Evolutionary conservation across 768 basidiomycete species (phyloP).

Genomic region (Gautieria morchelliformis): DNA sequence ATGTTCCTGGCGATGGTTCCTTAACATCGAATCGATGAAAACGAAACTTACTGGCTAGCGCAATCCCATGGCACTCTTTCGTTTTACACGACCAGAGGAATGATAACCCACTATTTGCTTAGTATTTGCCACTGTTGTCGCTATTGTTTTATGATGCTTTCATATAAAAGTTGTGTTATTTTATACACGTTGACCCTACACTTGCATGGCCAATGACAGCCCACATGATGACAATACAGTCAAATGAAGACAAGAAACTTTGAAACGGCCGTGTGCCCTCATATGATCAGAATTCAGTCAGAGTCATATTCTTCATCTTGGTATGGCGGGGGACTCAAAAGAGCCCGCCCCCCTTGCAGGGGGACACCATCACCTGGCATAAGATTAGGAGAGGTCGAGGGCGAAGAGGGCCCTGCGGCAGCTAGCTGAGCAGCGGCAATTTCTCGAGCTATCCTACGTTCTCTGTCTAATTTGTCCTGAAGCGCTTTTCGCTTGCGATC

Average conservation of each 20-base stretch:
- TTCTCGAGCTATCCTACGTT: constrained; percentile 34
- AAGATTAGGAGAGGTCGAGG: not conserved
- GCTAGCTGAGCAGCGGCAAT: constrained; percentile 11
- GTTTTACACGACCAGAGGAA: not conserved
- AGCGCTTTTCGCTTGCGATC: constrained; percentile 54
- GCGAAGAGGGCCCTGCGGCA: not conserved
- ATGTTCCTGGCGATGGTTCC: constrained; percentile 19
- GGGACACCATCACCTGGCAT: not conserved
- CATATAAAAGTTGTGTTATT: too few species aligned
- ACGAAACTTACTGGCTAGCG: constrained; percentile 15
- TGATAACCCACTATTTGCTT: too few species aligned
- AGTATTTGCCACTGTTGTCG: too few species aligned
- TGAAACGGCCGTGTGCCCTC: not conserved
- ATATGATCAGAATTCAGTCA: not conserved
- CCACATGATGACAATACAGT: not conserved
- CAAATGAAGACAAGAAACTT: not conserved
- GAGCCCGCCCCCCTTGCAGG: not conserved
- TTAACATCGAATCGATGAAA: constrained; percentile 18
- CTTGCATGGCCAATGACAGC: too few species aligned
- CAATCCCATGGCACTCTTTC: too few species aligned
- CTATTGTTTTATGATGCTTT: too few species aligned
- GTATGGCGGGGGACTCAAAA: constrained; percentile 12
- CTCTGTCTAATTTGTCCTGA: constrained; percentile 50
- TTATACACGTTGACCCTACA: too few species aligned
- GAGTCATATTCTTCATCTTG: constrained; percentile 10